phyloP scores from a whole-genome alignment of 2,329 filamentous ascomycete genomes.

The Dactylellina leptospora region DNA sequence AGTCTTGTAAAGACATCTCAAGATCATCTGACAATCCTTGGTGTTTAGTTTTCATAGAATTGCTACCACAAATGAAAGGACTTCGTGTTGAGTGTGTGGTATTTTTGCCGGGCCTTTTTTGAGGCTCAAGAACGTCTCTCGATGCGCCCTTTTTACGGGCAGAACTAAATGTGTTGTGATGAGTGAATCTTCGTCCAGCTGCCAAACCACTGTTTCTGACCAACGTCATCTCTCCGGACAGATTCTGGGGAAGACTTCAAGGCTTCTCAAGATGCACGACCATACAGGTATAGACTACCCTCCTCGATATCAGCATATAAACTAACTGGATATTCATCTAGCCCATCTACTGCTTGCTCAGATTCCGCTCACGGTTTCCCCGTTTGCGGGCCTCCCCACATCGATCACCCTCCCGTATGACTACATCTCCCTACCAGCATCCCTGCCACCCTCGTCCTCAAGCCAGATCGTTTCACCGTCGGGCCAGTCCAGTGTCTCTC shows the following conservation, averaged over 20 bases:
- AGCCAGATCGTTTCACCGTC: constrained; percentile 77
- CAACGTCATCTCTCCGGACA: background rate
- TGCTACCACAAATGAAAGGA: no score
- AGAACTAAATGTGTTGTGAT: background rate
- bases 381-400: constrained; percentile 88
- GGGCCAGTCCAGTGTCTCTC: constrained; percentile 79
- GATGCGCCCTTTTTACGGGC: background rate
- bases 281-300: constrained; percentile 16
- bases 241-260: background rate
- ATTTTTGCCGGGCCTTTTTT: background rate
- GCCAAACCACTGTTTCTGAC: background rate
- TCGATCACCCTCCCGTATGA: constrained; percentile 93
- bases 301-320: background rate
- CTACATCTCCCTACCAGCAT: constrained; percentile 88
- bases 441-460: constrained; percentile 77
- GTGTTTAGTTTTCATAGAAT: no score
- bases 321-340: background rate
- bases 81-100: background rate
- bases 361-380: constrained; percentile 90
- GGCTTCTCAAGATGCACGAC: constrained; percentile 23
- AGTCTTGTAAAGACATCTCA: no score
- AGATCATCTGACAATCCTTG: no score
- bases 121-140: background rate
- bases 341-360: constrained; percentile 88
- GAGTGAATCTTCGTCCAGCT: background rate